Evolutionary conservation across 2,329 filamentous ascomycete genomes (phyloP), one percentile per base, ranked within the genome.

Genomic region (Xylariales sp.): DNA sequence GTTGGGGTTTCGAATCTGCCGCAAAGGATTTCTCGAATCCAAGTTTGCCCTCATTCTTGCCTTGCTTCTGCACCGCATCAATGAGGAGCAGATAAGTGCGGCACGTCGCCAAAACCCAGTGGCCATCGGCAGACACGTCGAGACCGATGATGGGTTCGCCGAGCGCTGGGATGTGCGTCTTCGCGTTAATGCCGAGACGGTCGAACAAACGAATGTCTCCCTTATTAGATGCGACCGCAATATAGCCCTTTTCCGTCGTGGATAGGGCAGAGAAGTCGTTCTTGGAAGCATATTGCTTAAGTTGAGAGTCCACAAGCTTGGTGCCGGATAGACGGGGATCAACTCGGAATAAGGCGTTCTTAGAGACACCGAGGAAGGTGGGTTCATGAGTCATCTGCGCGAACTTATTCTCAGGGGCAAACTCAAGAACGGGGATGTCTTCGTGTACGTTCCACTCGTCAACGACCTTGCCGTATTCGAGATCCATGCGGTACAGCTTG

Each of bases 391-490:
- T 97, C 91, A 97, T 97, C 83, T 99, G 96, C 1, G 96, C 90
- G 76, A 97, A 99, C 88, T 99, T 99, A 87, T 91, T 97, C 80
- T 97, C 94, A 0, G 96, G 96, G 0, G 93, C 93, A 80, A 98
- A 98, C 9, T 91, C 96, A 62, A 93, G 90, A 69, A 98, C 93
- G 0, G 93, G 91, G 63, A 99, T 97, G 78, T 98, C 93, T 70
- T 99, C 95, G 77, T 99, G 95, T 14, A 99, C 88, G 75, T 97
- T 97, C 96, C 96, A 99, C 80, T 99, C 96, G 76, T 99, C 96
- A 1, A 98, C 94, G 43, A 99, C 93, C 82, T 97, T 98, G 73
- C 96, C 96, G 74, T 97, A 97, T 80, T 99, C 95, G 52, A 99
- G 86, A 81, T 99, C 96, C 96, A 99, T 98, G 53, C 93, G 93